Base-by-base conservation (phyloP, 2,329 filamentous ascomycete genomes). In the Calonectria honghensis region DNA sequence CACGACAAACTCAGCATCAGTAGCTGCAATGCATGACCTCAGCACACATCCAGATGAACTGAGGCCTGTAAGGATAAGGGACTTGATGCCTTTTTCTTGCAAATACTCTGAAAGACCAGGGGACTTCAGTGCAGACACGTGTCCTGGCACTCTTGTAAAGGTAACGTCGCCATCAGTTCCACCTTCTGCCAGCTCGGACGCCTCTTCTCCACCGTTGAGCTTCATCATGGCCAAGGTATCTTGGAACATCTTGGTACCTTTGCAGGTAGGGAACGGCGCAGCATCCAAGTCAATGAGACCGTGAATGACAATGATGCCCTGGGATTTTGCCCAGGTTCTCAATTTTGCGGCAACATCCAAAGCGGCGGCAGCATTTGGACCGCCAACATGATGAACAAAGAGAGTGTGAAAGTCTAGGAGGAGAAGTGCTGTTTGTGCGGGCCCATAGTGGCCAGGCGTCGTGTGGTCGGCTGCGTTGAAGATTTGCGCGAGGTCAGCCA, bases 41-140 rank as follows among this genome's bases (percentile, higher is more conserved):
- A 73, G 6, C 14, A 73, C 72, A 45, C 72, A 73, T 0, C 72
- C 72, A 4, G 72, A 73, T 20, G 72, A 66, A 52, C 72, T 73
- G 7, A 73, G 18, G n/a, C 72, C 72, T n/a, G 72, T 73, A 2
- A 73, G 48, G 18, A 73, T 65, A 32, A 73, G 51, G 4, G 72
- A 73, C 31, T 67, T 73, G 50, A 73, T 70, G 9, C 32, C 51
- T 27, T 61, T 65, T 24, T 61, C 39, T 9, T 66, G 59, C 51
- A 73, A 24, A 61, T 41, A 45, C 10, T 70, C 72, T 9, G 6
- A 14, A 18, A 73, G n/a, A 20, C 72, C 72, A 29, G 72, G 59
- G 2, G 72, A 73, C 7, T 70, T 59, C 31, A 73, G 59, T 4
- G 61, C 66, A 27, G 72, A 73, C 4, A 73, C 35, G 24, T 70